A percentile compares a stretch with the other conserved stretches of the same genome.
phyloP scores from a whole-genome alignment of 2,329 filamentous ascomycete species.

The Karstenula rhodostoma region DNA sequence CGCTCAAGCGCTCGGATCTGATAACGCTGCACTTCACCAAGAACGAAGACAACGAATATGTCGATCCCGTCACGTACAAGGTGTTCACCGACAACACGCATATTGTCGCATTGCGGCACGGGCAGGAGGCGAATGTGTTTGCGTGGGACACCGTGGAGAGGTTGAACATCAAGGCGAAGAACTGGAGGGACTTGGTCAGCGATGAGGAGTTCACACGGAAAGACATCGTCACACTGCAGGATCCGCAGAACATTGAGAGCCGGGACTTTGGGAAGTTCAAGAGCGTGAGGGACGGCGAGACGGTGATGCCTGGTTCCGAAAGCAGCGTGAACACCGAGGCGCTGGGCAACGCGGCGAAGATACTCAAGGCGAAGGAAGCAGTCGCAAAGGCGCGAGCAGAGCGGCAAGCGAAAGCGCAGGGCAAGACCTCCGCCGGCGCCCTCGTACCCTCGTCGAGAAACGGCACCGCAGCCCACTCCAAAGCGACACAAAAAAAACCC shows the following conservation, averaged over 20 bases:
- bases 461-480: conserved; percentile 40
- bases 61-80: conserved; percentile 97
- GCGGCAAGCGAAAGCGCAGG: conserved; percentile 58
- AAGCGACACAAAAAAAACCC: conserved; percentile 35
- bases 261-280: conserved; percentile 89
- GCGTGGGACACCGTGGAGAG: conserved; percentile 94
- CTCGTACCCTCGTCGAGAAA: conserved; percentile 32
- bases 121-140: conserved; percentile 86
- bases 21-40: conserved; percentile 92
- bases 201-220: conserved; percentile 86
- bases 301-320: conserved; percentile 73
- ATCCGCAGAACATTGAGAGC: conserved; percentile 87
- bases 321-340: conserved; percentile 80
- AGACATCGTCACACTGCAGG: conserved; percentile 95
- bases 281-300: conserved; percentile 84
- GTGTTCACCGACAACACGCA: conserved; percentile 98
- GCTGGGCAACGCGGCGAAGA: conserved; percentile 81
- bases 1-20: conserved; percentile 80
- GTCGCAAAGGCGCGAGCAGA: conserved; percentile 89
- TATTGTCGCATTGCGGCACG: conserved; percentile 78
- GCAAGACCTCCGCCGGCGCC: conserved; percentile 24
- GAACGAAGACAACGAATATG: conserved; percentile 89
- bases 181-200: conserved; percentile 90
- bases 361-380: conserved; percentile 88
- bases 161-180: conserved; percentile 95